A percentile compares a stretch with the other conserved stretches of the same genome.
phyloP scores from a whole-genome alignment of 805 yeast species.

The Groenewaldozyma salmanticensis region DNA sequence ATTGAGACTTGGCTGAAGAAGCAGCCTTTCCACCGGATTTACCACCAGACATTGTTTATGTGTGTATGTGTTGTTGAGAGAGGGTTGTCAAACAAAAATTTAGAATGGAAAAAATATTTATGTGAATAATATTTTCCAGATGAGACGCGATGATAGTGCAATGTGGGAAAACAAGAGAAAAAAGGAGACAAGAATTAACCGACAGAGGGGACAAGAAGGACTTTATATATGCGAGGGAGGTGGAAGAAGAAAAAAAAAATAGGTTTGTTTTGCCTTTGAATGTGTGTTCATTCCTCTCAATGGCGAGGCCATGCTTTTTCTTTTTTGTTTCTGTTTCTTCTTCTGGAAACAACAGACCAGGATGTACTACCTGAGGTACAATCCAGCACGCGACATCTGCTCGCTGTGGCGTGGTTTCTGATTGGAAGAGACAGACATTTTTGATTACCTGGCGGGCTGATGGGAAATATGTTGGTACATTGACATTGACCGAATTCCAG shows the following conservation, averaged over 20 bases:
- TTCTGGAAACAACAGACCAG: neutral
- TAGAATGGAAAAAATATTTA: neutral
- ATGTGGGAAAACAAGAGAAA: slow-evolving; percentile 16
- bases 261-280: neutral
- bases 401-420: no score
- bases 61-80: neutral
- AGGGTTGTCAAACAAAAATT: neutral
- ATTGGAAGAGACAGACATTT: no score
- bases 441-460: no score
- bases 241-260: neutral
- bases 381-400: no score
- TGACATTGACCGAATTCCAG: neutral
- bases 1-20: slow-evolving; percentile 87
- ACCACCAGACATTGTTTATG: slow-evolving; percentile 63
- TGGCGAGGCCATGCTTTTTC: neutral
- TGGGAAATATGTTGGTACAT: neutral
- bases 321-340: neutral
- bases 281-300: no score
- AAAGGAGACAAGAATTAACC: slow-evolving; percentile 1
- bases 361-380: no score
- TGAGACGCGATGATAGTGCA: slow-evolving; percentile 9
- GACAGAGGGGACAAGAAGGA: slow-evolving; percentile 6
- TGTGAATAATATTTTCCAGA: slow-evolving; percentile 18
- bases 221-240: slow-evolving; percentile 1
- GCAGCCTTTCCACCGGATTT: slow-evolving; percentile 89